phyloP scores from a whole-genome alignment of 495 filamentous ascomycete species.

The Parathielavia hyrcaniae region DNA sequence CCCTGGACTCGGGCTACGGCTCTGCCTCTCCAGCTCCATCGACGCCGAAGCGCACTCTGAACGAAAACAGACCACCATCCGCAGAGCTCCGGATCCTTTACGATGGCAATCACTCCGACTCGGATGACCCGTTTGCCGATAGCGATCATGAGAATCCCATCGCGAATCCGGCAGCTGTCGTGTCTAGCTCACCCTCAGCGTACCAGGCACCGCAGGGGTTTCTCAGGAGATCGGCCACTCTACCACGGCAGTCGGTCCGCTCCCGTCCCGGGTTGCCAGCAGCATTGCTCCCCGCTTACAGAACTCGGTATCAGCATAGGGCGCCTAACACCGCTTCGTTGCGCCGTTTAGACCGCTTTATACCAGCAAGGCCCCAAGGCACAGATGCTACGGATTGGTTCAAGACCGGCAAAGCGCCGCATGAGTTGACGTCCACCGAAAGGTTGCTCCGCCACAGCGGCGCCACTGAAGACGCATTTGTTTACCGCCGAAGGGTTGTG shows the following conservation, averaged over 20 bases:
- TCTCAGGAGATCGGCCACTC: conserved; percentile 17
- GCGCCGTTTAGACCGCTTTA: conserved; percentile 60
- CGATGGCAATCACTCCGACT: conserved; percentile 28
- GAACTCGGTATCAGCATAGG: conserved; percentile 15
- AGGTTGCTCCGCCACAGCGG: conserved; percentile 53
- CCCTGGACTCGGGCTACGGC: conserved; percentile 29
- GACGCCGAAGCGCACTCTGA: not conserved
- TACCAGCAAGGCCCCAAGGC: conserved; percentile 48
- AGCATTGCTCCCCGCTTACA: conserved; percentile 17
- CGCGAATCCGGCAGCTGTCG: not conserved
- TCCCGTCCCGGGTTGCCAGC: conserved; percentile 20
- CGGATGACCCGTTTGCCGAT: conserved; percentile 22
- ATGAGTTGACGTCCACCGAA: conserved; percentile 56
- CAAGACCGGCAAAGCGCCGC: conserved; percentile 56
- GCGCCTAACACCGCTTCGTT: conserved; percentile 19
- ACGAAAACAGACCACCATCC: not conserved
- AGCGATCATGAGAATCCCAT: conserved; percentile 9
- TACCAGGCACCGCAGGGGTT: not conserved
- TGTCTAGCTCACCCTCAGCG: not conserved
- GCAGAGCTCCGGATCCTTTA: conserved; percentile 15
- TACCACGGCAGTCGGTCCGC: conserved; percentile 18
- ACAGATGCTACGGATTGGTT: conserved; percentile 49
- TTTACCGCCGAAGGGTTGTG: conserved; percentile 39
- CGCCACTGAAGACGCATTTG: conserved; percentile 61
- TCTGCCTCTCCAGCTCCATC: conserved; percentile 15